Conservation (phyloP, 2,329 filamentous ascomycete species). For the Aspergillus sp. region DNA sequence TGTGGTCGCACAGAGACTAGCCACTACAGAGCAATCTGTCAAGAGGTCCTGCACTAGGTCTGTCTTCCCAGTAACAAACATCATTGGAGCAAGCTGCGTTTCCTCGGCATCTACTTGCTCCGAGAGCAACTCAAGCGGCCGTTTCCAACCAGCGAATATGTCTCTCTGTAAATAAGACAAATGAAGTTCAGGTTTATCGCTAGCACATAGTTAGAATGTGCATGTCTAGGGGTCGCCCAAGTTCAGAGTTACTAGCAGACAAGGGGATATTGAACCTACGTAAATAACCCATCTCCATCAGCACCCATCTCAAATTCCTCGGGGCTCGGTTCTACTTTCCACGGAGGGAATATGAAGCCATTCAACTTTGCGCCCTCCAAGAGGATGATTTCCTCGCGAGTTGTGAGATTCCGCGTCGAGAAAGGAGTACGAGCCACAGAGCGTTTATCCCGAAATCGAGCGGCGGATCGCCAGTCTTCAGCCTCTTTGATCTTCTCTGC, state of each 20-base stretch:
- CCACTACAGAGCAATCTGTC: slow-evolving; percentile 95
- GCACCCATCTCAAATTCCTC: slow-evolving; percentile 60
- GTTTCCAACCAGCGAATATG: slow-evolving; percentile 82
- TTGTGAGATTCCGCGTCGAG: slow-evolving; percentile 63
- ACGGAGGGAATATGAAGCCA: slow-evolving; percentile 80
- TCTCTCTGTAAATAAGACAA: slow-evolving; percentile 72
- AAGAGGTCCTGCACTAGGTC: slow-evolving; percentile 95
- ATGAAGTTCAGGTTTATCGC: slow-evolving; percentile 67
- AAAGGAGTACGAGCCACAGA: slow-evolving; percentile 46
- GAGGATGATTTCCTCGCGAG: slow-evolving; percentile 73
- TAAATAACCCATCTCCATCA: slow-evolving; percentile 57
- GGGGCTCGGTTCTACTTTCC: slow-evolving; percentile 64
- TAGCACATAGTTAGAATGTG: slow-evolving; percentile 37
- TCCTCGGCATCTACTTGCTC: slow-evolving; percentile 30
- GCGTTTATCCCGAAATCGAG: slow-evolving; percentile 19
- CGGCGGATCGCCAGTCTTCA: slow-evolving; percentile 30
- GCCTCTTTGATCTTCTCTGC: slow-evolving; percentile 73
- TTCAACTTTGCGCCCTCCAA: slow-evolving; percentile 77
- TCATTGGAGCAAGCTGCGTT: slow-evolving; percentile 45
- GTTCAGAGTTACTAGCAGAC: slow-evolving; percentile 1
- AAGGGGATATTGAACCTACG: slow-evolving; percentile 49
- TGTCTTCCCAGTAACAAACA: slow-evolving; percentile 59
- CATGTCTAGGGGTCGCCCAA: slow-evolving; percentile 10
- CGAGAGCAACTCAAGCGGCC: slow-evolving; percentile 67
- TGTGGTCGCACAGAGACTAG: slow-evolving; percentile 82